phyloP scores from a whole-genome alignment of 805 yeast species.

The Kodamaea restingae region DNA sequence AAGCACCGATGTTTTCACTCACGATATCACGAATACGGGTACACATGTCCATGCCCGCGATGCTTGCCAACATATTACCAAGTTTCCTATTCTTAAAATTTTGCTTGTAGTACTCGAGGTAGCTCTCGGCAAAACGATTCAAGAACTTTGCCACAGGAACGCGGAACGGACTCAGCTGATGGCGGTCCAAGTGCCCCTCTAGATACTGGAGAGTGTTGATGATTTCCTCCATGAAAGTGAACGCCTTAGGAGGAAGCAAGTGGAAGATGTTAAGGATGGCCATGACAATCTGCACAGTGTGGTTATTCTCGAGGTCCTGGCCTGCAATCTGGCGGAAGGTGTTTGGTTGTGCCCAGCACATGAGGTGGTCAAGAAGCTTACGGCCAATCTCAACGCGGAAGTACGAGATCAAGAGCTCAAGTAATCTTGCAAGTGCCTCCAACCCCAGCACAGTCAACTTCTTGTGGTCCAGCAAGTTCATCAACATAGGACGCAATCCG shows the following conservation, averaged over 20 bases:
- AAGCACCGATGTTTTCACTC: constrained; percentile 46
- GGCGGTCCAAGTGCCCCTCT: constrained; percentile 80
- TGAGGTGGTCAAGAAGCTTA: constrained; percentile 84
- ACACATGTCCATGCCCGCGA: constrained; percentile 54
- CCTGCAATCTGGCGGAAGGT: constrained; percentile 72
- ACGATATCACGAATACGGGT: constrained; percentile 53
- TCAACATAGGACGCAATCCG: constrained; percentile 91
- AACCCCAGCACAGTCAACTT: constrained; percentile 83
- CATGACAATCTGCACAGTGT: constrained; percentile 79
- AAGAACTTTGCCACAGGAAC: constrained; percentile 84
- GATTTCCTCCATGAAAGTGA: constrained; percentile 84
- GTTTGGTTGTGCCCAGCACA: constrained; percentile 92
- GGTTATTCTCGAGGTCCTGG: constrained; percentile 75
- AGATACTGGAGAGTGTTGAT: constrained; percentile 69
- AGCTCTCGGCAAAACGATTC: constrained; percentile 74
- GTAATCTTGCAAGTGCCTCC: constrained; percentile 82
- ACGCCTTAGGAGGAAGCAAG: constrained; percentile 86
- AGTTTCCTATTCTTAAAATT: constrained; percentile 60
- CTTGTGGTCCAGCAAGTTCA: constrained; percentile 92
- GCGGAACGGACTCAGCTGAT: constrained; percentile 84
- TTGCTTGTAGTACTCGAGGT: constrained; percentile 63
- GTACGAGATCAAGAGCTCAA: constrained; percentile 84
- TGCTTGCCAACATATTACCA: constrained; percentile 65
- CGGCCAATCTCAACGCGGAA: constrained; percentile 96
- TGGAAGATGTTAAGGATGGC: constrained; percentile 91